Evolutionary conservation across 768 basidiomycete species (phyloP), one percentile per base, ranked within the genome.

Genomic region (Suillus fuscotomentosus): DNA sequence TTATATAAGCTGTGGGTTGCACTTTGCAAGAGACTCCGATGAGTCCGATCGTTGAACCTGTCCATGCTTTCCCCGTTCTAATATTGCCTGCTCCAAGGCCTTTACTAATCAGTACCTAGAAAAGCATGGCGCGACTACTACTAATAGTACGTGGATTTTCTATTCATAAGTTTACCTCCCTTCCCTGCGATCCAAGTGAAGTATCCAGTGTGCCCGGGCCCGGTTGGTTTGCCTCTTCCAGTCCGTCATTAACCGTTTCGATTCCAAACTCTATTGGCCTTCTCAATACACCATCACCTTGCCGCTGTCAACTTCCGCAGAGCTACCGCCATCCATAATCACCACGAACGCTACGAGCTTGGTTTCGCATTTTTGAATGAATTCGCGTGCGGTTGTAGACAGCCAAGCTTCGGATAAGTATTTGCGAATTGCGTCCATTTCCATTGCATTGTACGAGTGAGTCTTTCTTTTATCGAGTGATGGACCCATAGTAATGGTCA

Each of bases 371-470:
- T 27, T 51, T 48, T 3, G 27, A 5, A 53, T 53, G 51, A 9
- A 31, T 31, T 9, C 1, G 24, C 50, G 48, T 24, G 48, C 48
- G 24, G 48, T 51, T 51, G 63, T 63, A 45, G 31, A 60, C 53
- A 51, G 22, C 34, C 24, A 51, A 55, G 17, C 56, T 42, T 66
- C 75, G n/a, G 72, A 75, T 69, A 69, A 65, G 63, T 77, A 77
- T 65, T 63, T 79, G 61, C 75, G 79, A 41, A 68, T 79, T 59
- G 68, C 73, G 53, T 76, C 79, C n/a, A 64, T 80, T 60, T 74
- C 80, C 8, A 75, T 80, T 60, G 78, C 77, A 17, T 69, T 70
- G 36, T 80, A 80, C 63, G 79, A 80, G 79, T 80, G 20, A 55
- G 79, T 31, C 73, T 22, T 34, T 31, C 9, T 10, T 53, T 17